Conservation (phyloP, 768 basidiomycete species). For the Suillus luteus region DNA sequence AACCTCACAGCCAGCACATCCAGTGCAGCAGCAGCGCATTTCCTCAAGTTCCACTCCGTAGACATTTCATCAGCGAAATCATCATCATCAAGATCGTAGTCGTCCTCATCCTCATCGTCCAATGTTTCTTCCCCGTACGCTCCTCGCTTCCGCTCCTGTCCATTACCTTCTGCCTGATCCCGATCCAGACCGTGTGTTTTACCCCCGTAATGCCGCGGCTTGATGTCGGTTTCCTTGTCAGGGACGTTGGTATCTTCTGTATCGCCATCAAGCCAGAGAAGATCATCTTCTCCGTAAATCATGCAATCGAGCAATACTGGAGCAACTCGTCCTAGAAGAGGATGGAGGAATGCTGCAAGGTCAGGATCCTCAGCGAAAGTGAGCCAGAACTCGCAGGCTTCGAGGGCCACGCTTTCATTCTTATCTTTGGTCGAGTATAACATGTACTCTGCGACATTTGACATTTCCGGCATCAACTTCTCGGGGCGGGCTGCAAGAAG, state of each 20-base stretch:
- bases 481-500: conserved; percentile 92
- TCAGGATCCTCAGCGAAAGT: conserved; percentile 97
- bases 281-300: conserved; percentile 94
- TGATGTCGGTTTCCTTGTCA: conserved; percentile 95
- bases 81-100: conserved; percentile 83
- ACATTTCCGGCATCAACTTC: conserved; percentile 95
- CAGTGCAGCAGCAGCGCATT: conserved; percentile 96
- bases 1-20: conserved; percentile 97
- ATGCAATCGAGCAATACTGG: conserved; percentile 97
- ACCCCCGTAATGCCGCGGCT: conserved; percentile 87
- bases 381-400: conserved; percentile 99
- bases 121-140: conserved; percentile 82
- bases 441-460: conserved; percentile 97
- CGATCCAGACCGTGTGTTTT: conserved; percentile 87
- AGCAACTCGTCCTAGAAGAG: conserved; percentile 87
- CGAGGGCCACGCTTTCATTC: conserved; percentile 94
- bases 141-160: conserved; percentile 45
- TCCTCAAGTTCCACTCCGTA: conserved; percentile 98
- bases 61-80: conserved; percentile 92
- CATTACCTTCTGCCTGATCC: conserved; percentile 43
- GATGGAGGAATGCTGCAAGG: conserved; percentile 79
- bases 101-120: conserved; percentile 87
- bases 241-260: conserved; percentile 88
- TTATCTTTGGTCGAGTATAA: conserved; percentile 97
- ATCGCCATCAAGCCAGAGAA: conserved; percentile 93